Evolutionary conservation across 2,329 filamentous ascomycete genomes (phyloP), one percentile per base, ranked within the genome.

Genomic region (Parafenestella ontariensis): DNA sequence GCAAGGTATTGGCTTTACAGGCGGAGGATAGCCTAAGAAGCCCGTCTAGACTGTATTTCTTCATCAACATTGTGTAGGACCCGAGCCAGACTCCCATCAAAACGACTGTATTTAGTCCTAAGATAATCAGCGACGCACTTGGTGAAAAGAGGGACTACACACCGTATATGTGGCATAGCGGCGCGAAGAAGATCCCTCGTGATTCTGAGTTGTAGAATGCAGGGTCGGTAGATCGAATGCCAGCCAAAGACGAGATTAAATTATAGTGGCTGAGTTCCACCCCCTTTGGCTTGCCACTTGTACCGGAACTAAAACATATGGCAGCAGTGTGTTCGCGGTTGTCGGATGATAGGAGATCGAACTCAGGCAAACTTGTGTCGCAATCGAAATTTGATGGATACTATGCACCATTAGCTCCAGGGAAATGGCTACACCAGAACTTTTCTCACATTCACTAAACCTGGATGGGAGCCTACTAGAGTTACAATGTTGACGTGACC

Each of bases 241-340:
- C 46, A 54, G 37, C 36, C 13, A 40, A 24, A 21, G 36, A 40
- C 13, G 83, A 57, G 24, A 67, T 53, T 37, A 70, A 53, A 49
- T 67, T 68, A 52, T 59, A 44, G 46, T 71, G 65, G 11, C 59
- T 54, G 7, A 66, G 50, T 15, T 51, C 53, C 1, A 53, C 57
- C 13, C 58, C 60, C 50, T 70, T 69, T 21, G 67, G 66, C 11
- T 68, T 55, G 3, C 67, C 67, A 17, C 65, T 69, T 8, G 68
- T 71, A 5, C 68, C 68, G 18, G 50, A 58, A 15, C 54, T 58
- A 52, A 68, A 71, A 46, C 65, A 54, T 5, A 61, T 53, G 34
- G 59, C 61, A 1, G 61, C 64, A 10, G 46, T 59, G 15, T 40
- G 36, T 24, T 40, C 18, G 11, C 36, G 36, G 42, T 52, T 65